Evolutionary conservation across 2,329 filamentous ascomycete genomes (phyloP).

Genomic region (Trichoderma lentiforme): DNA sequence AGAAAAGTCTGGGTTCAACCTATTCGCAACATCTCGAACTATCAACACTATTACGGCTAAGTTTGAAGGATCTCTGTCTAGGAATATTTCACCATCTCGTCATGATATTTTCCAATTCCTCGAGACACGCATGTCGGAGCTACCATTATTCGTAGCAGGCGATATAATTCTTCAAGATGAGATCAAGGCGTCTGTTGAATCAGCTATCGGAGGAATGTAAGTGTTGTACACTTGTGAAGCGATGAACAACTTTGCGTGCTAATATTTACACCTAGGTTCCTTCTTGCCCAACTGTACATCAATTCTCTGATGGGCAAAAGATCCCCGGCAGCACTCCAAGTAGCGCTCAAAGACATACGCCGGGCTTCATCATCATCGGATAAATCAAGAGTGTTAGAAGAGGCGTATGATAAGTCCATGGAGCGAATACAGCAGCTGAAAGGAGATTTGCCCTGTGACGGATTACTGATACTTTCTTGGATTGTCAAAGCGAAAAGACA

Average conservation of each 20-base stretch:
- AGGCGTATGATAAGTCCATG: conserved; percentile 43
- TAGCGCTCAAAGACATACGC: background rate
- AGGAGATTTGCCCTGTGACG: conserved; percentile 27
- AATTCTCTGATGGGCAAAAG: background rate
- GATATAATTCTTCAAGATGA: background rate
- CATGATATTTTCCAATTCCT: background rate
- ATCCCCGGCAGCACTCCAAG: background rate
- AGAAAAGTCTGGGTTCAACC: background rate
- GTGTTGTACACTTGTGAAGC: background rate
- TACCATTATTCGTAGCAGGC: background rate
- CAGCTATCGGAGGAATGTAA: background rate
- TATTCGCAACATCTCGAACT: background rate
- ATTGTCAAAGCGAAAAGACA: conserved; percentile 37
- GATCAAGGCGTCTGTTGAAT: background rate
- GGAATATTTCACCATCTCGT: background rate
- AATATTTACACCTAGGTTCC: background rate
- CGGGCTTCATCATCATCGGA: background rate
- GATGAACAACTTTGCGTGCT: too few relatives aligned
- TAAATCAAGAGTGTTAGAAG: conserved; percentile 30
- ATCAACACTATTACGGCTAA: background rate
- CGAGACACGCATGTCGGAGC: background rate
- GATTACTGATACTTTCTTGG: conserved; percentile 40
- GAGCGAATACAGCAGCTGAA: conserved; percentile 40
- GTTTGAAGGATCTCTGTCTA: background rate
- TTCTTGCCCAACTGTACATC: background rate